These are phyloP conservation scores for Hypericum perforatum DNA, from an alignment of 345 rosid species.

Conservation along the genomic window DNA sequence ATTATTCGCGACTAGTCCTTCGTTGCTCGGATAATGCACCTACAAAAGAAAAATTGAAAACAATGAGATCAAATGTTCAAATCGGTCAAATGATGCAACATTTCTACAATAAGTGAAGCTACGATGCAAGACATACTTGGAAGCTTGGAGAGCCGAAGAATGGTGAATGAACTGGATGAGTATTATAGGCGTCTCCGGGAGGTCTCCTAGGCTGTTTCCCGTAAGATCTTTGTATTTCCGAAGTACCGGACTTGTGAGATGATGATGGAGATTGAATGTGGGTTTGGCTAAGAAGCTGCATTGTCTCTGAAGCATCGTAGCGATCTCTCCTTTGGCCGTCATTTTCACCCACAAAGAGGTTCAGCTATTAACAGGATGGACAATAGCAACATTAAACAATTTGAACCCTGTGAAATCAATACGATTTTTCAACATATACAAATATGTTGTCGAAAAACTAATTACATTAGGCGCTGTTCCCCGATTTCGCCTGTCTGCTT, in stretches of 20 bases:
- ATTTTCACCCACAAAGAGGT: constrained; percentile 14
- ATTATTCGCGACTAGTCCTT: no score
- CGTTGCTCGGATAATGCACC: constrained; percentile 47
- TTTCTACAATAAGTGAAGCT: not conserved
- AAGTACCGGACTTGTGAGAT: constrained; percentile 13
- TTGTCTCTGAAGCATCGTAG: constrained; percentile 36
- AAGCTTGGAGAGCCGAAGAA: constrained; percentile 20
- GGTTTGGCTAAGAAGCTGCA: constrained; percentile 46
- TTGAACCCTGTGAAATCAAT: not conserved
- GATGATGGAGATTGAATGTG: constrained; percentile 33
- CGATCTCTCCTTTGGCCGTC: constrained; percentile 20
- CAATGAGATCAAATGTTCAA: not conserved
- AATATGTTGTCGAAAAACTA: not conserved
- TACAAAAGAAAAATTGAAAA: not conserved
- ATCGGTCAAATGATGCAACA: not conserved
- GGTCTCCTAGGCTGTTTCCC: constrained; percentile 25
- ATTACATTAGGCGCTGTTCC: constrained; percentile 38
- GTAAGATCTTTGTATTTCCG: constrained; percentile 24
- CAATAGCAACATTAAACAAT: not conserved
- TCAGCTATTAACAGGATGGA: constrained; percentile 1
- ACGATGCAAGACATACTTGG: constrained; percentile 14
- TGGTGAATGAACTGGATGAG: constrained; percentile 32
- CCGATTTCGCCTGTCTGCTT: constrained; percentile 32
- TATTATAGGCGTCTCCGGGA: constrained; percentile 16
- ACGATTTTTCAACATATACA: not conserved